These are phyloP conservation scores for Dimargaris xerosporica DNA, from an alignment of 192 early-diverging fungal species.

Conservation along the genomic window DNA sequence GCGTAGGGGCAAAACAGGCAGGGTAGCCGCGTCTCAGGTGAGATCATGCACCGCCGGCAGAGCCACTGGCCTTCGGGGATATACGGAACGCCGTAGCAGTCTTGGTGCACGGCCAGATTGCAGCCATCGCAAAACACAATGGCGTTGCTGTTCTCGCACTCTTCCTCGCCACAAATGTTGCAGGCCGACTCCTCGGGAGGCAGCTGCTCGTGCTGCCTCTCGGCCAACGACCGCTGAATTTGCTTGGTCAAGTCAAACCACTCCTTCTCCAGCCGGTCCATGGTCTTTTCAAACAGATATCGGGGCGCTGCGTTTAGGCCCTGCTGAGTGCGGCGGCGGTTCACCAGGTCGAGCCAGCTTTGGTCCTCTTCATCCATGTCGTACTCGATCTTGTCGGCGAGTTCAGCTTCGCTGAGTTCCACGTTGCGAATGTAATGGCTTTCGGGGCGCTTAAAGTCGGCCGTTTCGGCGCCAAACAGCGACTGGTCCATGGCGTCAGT, in stretches of 20 bases:
- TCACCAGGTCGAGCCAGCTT: slow-evolving; percentile 54
- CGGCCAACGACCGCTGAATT: slow-evolving; percentile 47
- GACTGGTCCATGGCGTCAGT: not conserved
- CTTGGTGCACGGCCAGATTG: slow-evolving; percentile 97
- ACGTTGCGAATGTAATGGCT: slow-evolving; percentile 58
- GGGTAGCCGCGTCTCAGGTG: slow-evolving; percentile 71
- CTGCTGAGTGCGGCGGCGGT: slow-evolving; percentile 39
- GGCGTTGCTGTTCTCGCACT: slow-evolving; percentile 97
- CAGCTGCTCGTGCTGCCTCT: slow-evolving; percentile 31
- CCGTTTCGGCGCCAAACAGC: not conserved
- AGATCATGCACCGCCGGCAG: slow-evolving; percentile 93
- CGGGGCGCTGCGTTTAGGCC: not conserved
- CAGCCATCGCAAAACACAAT: slow-evolving; percentile 99
- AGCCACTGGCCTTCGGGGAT: slow-evolving; percentile 99
- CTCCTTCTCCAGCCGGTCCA: slow-evolving; percentile 89
- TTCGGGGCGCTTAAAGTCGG: slow-evolving; percentile 38
- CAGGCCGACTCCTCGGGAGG: slow-evolving; percentile 75
- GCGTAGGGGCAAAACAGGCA: slow-evolving; percentile 89
- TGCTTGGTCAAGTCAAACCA: slow-evolving; percentile 92
- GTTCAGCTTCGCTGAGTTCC: slow-evolving; percentile 29
- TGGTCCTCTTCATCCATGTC: slow-evolving; percentile 97
- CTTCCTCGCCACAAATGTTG: slow-evolving; percentile 94
- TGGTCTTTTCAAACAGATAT: slow-evolving; percentile 59
- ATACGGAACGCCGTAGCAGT: slow-evolving; percentile 97
- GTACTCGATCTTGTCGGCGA: slow-evolving; percentile 67